Evolutionary conservation across 192 early-diverging fungal species (phyloP).

Genomic region (Coemansia pectinata): DNA sequence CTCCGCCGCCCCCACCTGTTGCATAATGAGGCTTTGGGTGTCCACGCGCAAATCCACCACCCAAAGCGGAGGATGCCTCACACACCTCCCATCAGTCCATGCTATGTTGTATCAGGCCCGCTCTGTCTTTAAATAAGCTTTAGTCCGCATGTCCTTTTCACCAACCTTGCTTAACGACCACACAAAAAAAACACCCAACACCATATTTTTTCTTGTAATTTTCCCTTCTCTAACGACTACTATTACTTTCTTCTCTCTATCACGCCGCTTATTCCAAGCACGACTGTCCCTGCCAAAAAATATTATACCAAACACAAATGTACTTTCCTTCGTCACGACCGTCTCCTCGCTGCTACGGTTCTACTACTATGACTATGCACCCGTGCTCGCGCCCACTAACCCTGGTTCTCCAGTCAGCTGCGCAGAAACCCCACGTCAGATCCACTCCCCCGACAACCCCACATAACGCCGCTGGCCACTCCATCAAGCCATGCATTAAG

Average conservation of each 20-base stretch:
- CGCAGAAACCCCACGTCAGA: neutral
- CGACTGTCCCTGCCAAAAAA: neutral
- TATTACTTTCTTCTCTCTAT: neutral
- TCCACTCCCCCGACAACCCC: neutral
- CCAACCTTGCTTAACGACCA: neutral
- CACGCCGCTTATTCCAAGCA: neutral
- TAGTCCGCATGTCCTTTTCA: neutral
- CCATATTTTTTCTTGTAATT: neutral
- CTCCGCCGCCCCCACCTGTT: neutral
- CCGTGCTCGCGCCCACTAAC: slow-evolving; percentile 14
- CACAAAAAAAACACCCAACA: neutral
- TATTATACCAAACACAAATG: slow-evolving; percentile 9
- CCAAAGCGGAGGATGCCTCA: neutral
- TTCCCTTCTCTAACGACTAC: neutral
- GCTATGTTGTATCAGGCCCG: neutral
- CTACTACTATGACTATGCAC: slow-evolving; percentile 10
- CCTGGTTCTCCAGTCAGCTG: slow-evolving; percentile 24
- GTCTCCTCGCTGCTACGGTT: slow-evolving; percentile 1
- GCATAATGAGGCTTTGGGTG: slow-evolving; percentile 2
- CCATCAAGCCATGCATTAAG: slow-evolving; percentile 33
- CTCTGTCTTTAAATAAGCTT: neutral
- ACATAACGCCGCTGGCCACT: slow-evolving; percentile 7
- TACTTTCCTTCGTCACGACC: slow-evolving; percentile 24
- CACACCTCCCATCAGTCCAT: neutral
- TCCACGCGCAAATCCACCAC: neutral